Evolutionary conservation across 768 basidiomycete species (phyloP).

Genomic region (Russula sp.): DNA sequence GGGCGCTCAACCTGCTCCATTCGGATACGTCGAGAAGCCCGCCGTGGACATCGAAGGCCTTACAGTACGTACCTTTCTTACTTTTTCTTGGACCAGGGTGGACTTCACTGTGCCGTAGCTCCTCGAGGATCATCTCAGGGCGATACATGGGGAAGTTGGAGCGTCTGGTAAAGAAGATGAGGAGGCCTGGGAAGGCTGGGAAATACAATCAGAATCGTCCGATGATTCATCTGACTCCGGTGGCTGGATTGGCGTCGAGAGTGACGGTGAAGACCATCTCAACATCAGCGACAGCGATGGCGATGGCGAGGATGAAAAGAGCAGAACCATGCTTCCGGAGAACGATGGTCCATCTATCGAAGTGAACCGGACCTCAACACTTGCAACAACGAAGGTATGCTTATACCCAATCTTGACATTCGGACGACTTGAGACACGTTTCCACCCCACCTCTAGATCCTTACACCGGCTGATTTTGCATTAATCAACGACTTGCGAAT

Average conservation of each 20-base stretch:
- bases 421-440: background rate
- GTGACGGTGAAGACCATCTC: constrained; percentile 60
- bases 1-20: constrained; percentile 66
- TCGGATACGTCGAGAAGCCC: constrained; percentile 69
- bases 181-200: constrained; percentile 85
- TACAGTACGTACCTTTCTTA: constrained; percentile 45
- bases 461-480: constrained; percentile 95
- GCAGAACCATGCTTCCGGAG: constrained; percentile 21
- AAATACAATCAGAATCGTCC: constrained; percentile 65
- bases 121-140: constrained; percentile 79
- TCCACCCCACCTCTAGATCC: constrained; percentile 50
- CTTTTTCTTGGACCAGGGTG: background rate
- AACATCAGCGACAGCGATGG: constrained; percentile 87
- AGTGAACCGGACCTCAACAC: constrained; percentile 47
- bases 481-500: constrained; percentile 83
- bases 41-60: constrained; percentile 89
- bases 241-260: constrained; percentile 77
- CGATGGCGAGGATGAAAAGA: constrained; percentile 56
- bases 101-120: constrained; percentile 43
- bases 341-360: constrained; percentile 26
- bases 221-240: constrained; percentile 50
- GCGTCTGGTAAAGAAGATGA: constrained; percentile 52
- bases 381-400: constrained; percentile 75
- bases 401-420: background rate
- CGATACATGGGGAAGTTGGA: constrained; percentile 56